A percentile compares a stretch with the other conserved stretches of the same genome.
Conservation (phyloP, 2,329 filamentous ascomycete species). For the Colletotrichum sp. region DNA sequence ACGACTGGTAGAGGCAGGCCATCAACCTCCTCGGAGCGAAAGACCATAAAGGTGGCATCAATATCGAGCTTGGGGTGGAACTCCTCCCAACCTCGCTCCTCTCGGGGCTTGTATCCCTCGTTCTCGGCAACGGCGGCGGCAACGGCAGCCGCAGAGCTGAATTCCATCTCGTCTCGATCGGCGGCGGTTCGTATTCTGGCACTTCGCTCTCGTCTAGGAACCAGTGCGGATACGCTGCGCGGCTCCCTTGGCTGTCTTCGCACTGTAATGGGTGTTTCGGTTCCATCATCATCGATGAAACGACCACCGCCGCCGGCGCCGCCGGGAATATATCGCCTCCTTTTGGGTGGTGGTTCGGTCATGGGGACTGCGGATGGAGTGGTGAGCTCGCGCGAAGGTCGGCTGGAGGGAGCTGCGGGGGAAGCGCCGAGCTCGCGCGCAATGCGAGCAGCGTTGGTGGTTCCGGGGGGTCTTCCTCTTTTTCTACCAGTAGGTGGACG, state of each 20-base stretch:
- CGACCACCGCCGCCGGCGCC: constrained; percentile 86
- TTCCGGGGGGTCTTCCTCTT: constrained; percentile 51
- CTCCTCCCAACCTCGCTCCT: constrained; percentile 97
- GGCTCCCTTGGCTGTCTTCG: constrained; percentile 38
- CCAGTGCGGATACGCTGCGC: constrained; percentile 45
- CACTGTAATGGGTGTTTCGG: constrained; percentile 52
- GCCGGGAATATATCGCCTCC: constrained; percentile 81
- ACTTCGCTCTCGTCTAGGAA: constrained; percentile 62
- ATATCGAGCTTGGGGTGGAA: constrained; percentile 97
- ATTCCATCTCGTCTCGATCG: constrained; percentile 69
- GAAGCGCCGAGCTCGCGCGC: constrained; percentile 40
- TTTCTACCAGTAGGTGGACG: constrained; percentile 48
- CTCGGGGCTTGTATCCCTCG: constrained; percentile 95
- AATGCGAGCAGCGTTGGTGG: constrained; percentile 45
- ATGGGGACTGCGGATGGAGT: constrained; percentile 1
- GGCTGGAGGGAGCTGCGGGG: constrained; percentile 34
- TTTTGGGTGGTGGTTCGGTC: constrained; percentile 69
- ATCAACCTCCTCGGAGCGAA: constrained; percentile 85
- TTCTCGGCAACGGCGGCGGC: constrained; percentile 87
- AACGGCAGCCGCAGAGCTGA: constrained; percentile 86
- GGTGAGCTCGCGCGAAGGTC: constrained; percentile 34
- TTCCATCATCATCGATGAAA: constrained; percentile 76
- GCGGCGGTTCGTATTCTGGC: constrained; percentile 61
- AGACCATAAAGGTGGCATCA: constrained; percentile 78
- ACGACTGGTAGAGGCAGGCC: constrained; percentile 59